phyloP scores from a whole-genome alignment of 2,329 filamentous ascomycete species.

The Stagonosporopsis cucurbitacearum region DNA sequence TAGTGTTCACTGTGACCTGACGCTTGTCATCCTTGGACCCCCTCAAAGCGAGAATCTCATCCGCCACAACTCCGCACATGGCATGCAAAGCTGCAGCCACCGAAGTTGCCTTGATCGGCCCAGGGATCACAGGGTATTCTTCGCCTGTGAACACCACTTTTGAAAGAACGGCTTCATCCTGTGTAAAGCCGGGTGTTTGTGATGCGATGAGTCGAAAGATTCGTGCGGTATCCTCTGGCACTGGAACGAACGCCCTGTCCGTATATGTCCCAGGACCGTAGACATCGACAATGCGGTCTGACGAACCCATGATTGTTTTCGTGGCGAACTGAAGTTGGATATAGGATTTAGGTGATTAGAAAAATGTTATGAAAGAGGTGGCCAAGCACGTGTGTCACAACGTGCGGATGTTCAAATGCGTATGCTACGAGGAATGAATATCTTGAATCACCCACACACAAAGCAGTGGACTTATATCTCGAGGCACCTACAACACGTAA shows the following conservation, averaged over 20 bases:
- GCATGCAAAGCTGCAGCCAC: slow-evolving; percentile 53
- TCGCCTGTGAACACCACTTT: slow-evolving; percentile 51
- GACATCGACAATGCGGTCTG: slow-evolving; percentile 14
- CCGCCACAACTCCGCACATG: slow-evolving; percentile 53
- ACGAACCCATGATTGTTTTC: slow-evolving; percentile 10
- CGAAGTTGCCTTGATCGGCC: slow-evolving; percentile 54
- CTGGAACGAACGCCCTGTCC: slow-evolving; percentile 48
- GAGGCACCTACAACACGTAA: not conserved
- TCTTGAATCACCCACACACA: not conserved
- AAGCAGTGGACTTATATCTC: not conserved
- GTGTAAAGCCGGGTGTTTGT: slow-evolving; percentile 51
- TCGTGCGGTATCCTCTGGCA: slow-evolving; percentile 48
- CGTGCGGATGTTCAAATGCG: too few relatives aligned
- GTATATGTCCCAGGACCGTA: slow-evolving; percentile 53
- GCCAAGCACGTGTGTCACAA: not conserved
- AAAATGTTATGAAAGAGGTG: not conserved
- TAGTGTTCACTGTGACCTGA: slow-evolving; percentile 54
- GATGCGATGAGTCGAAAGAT: slow-evolving; percentile 50
- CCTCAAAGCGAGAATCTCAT: slow-evolving; percentile 48
- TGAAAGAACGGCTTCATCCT: slow-evolving; percentile 40
- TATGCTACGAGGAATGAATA: not conserved
- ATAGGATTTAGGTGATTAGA: not conserved
- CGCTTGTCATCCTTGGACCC: slow-evolving; percentile 25
- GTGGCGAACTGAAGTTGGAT: not conserved
- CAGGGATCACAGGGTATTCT: slow-evolving; percentile 51